Base-by-base conservation (phyloP, 176 grass and related monocot genomes). In the Phoenix roebelenii region DNA sequence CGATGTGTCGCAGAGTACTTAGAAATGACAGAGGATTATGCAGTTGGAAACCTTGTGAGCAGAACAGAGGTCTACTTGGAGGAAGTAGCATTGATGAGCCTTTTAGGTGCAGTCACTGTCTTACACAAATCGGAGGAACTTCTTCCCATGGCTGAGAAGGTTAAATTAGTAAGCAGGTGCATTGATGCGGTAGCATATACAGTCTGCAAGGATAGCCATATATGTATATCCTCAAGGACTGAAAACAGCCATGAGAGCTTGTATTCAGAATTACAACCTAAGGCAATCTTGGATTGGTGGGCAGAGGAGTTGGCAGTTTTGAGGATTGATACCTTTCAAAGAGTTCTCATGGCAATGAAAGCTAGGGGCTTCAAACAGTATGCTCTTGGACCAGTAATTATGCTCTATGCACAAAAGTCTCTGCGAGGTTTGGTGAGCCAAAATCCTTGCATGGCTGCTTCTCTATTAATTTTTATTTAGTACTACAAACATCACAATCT, bases 401-500 rank as follows among this genome's bases (percentile, higher is more conserved):
- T 88, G 92, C 84, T 97, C 59, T 97, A 97, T 7, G 92, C 87
- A 12, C 92, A 91, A 24, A 97, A 97, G n/a, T 88, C 87, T 20
- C 77, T 97, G 18, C 67, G 92, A 64, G 85, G 79, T 30, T 75
- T 97, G 87, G 87, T 91, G 58, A 81, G 57, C 49, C 55, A 60
- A 23, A 22, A 25, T 18, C 64, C 24, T 54, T 66, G 60, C 17
- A 23, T 44, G 35, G 35, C 35, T 44, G 7, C 7, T 44, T 44
- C 35, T 44, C 35, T 14, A 12, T 12, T 2, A 44, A 44, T 12
- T 44, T 44, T 14, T 44, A 44, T 14, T 44, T 44, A 14, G 10
- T 14, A 14, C 35, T 10, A 44, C 35, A 44, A 44, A 44, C 10
- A 9, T 44, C 35, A 44, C 7, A 44, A 44, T 44, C 35, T 44